phyloP scores from a whole-genome alignment of 495 filamentous ascomycete genomes.

The Penicillium fimorum region DNA sequence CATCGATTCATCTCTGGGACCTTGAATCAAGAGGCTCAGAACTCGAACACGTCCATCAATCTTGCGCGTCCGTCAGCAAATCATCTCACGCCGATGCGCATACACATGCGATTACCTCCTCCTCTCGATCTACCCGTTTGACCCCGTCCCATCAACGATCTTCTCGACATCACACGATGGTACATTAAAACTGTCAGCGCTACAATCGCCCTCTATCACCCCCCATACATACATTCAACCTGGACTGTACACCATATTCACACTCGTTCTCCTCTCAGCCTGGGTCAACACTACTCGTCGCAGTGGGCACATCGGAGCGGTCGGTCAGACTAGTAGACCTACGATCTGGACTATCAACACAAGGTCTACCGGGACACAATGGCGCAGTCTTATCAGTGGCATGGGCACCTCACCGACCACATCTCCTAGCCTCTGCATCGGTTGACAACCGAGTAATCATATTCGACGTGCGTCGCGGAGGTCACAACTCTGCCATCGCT shows the following conservation, averaged over 20 bases:
- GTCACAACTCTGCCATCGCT: slow-evolving; percentile 59
- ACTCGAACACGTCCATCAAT: slow-evolving; percentile 47
- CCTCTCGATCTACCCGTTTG: slow-evolving; percentile 88
- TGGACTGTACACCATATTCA: slow-evolving; percentile 69
- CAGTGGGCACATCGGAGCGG: slow-evolving; percentile 79
- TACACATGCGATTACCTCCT: slow-evolving; percentile 77
- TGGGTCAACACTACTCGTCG: slow-evolving; percentile 68
- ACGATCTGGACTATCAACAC: slow-evolving; percentile 70
- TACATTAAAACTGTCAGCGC: slow-evolving; percentile 75
- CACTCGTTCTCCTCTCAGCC: slow-evolving; percentile 74
- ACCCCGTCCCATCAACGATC: slow-evolving; percentile 66
- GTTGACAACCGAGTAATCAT: slow-evolving; percentile 75
- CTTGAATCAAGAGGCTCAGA: slow-evolving; percentile 55
- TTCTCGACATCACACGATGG: slow-evolving; percentile 82
- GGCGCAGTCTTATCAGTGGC: slow-evolving; percentile 69
- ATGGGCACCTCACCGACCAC: slow-evolving; percentile 76
- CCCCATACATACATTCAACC: slow-evolving; percentile 62
- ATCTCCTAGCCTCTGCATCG: slow-evolving; percentile 75
- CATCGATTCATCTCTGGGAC: slow-evolving; percentile 79
- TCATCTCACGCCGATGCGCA: slow-evolving; percentile 53
- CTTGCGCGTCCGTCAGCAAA: slow-evolving; percentile 46
- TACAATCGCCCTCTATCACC: slow-evolving; percentile 50
- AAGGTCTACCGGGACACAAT: slow-evolving; percentile 72
- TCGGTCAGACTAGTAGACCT: slow-evolving; percentile 80
- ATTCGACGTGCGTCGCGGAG: slow-evolving; percentile 80